phyloP scores from a whole-genome alignment of 495 filamentous ascomycete species.

The Daldinia bambusicola region DNA sequence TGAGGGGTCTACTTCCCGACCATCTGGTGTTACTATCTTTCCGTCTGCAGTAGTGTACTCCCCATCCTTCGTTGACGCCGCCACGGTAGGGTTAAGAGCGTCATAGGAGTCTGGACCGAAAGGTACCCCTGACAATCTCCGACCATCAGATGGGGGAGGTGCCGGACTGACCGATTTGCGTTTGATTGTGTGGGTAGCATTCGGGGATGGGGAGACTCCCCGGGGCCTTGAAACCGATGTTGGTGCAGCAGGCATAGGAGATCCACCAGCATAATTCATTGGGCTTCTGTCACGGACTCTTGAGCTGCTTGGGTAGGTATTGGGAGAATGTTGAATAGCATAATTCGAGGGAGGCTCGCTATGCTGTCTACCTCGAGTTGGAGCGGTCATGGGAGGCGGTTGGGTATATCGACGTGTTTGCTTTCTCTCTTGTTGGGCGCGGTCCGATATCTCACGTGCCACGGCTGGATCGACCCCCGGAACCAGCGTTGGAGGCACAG shows the following conservation, averaged over 20 bases:
- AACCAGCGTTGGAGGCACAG: constrained; percentile 73
- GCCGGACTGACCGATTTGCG: constrained; percentile 83
- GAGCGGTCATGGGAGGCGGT: constrained; percentile 49
- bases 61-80: constrained; percentile 48
- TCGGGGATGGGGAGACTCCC: constrained; percentile 69
- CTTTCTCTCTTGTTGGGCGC: constrained; percentile 59
- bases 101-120: constrained; percentile 93
- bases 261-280: constrained; percentile 55
- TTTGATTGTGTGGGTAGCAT: constrained; percentile 62
- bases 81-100: constrained; percentile 70
- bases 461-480: constrained; percentile 72
- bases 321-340: constrained; percentile 52
- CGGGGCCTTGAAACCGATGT: constrained; percentile 52
- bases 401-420: constrained; percentile 56
- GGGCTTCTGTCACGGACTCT: constrained; percentile 50
- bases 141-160: constrained; percentile 65
- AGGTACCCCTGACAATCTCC: constrained; percentile 71
- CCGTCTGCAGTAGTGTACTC: constrained; percentile 59
- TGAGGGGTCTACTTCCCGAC: constrained; percentile 87
- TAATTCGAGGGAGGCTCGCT: constrained; percentile 51
- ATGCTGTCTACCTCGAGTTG: constrained; percentile 54
- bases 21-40: constrained; percentile 84
- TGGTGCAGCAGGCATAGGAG: constrained; percentile 49
- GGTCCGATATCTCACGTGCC: constrained; percentile 66
- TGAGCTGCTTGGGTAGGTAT: constrained; percentile 48